Conservation (phyloP, 1,284 basidiomycete genomes). For the Irpex rosettiformis region DNA sequence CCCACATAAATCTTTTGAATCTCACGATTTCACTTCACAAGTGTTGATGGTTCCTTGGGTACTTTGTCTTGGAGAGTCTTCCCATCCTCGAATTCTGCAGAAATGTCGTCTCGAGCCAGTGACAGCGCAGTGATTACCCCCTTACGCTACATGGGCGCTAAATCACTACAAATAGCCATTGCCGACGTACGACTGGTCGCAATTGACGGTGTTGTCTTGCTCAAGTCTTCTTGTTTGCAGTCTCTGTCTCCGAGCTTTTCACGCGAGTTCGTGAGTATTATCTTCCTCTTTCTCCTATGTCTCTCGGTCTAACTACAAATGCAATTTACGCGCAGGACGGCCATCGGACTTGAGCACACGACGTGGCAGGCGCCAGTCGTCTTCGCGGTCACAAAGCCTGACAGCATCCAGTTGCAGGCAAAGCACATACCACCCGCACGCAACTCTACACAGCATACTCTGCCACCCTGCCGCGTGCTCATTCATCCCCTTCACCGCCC, state of each 20-base stretch:
- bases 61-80: neutral
- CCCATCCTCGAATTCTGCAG: neutral
- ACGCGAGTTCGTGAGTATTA: neutral
- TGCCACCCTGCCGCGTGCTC: constrained; percentile 71
- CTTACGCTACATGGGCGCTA: neutral
- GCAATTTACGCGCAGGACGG: neutral
- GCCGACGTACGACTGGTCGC: neutral
- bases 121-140: neutral
- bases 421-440: neutral
- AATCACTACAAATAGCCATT: neutral
- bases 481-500: constrained; percentile 72
- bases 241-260: neutral
- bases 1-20: neutral
- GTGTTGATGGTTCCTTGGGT: neutral
- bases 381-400: neutral
- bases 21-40: neutral
- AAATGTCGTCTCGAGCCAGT: neutral
- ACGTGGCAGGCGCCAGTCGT: neutral
- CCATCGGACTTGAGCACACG: neutral
- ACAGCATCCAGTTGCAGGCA: constrained; percentile 1
- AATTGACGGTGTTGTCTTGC: neutral
- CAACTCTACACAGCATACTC: constrained; percentile 3
- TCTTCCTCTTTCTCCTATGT: neutral
- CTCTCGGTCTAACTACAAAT: neutral
- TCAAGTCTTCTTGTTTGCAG: neutral